phyloP scores from a whole-genome alignment of 768 basidiomycete species.

The Clathrus columnatus region DNA sequence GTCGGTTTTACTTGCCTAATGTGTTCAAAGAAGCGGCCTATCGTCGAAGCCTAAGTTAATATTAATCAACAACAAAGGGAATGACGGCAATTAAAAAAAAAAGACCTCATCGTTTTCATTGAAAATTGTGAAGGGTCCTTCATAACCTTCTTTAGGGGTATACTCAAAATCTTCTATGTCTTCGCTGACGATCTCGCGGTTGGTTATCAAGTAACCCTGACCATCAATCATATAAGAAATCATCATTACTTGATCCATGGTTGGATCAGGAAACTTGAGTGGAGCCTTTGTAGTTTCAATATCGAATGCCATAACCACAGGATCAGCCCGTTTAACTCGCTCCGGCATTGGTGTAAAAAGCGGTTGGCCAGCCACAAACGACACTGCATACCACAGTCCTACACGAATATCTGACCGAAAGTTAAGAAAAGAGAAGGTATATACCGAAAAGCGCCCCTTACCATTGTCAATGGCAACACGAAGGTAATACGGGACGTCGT shows the following conservation, averaged over 20 bases:
- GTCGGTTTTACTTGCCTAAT: conserved; percentile 92
- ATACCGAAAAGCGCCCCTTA: conserved; percentile 17
- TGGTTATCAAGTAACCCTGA: conserved; percentile 94
- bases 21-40: conserved; percentile 86
- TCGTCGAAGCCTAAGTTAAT: conserved; percentile 59
- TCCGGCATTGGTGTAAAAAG: conserved; percentile 61
- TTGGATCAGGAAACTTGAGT: conserved; percentile 96
- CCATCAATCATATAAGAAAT: conserved; percentile 99
- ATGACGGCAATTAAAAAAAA: background rate
- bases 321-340: conserved; percentile 95
- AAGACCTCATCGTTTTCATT: conserved; percentile 88
- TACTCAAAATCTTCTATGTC: conserved; percentile 99
- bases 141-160: conserved; percentile 95
- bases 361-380: conserved; percentile 75
- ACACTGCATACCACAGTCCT: conserved; percentile 93
- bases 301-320: conserved; percentile 98
- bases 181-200: conserved; percentile 93
- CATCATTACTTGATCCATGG: conserved; percentile 99
- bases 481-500: conserved; percentile 94
- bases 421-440: background rate
- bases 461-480: conserved; percentile 98
- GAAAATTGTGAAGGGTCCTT: conserved; percentile 92
- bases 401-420: conserved; percentile 70
- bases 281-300: conserved; percentile 99
- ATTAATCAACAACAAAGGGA: conserved; percentile 4